Percentiles rank a stretch among this genome's conserved stretches.
Evolutionary conservation across 345 rosid species (phyloP).

Genomic region (Populus nigra): DNA sequence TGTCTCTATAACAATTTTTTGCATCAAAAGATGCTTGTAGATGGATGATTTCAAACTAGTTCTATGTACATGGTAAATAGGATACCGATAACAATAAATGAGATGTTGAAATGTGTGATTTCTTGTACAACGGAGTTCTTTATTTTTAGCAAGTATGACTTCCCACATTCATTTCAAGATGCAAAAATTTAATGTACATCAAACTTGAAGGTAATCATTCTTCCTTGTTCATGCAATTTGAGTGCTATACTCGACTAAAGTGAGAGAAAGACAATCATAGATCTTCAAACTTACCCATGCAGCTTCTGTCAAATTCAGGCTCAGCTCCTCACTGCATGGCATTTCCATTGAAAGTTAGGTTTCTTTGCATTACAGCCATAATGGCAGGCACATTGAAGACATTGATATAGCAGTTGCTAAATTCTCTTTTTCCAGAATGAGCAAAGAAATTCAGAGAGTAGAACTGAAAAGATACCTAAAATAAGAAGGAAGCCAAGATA

Average conservation of each 20-base stretch:
- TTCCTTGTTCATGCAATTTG: not conserved
- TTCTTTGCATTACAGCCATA: not conserved
- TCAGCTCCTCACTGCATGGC: constrained; percentile 78
- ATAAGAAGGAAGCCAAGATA: constrained; percentile 94
- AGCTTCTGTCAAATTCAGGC: constrained; percentile 86
- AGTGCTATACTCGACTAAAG: not conserved
- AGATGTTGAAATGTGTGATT: not conserved
- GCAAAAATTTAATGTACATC: not conserved
- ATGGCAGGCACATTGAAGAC: constrained; percentile 6
- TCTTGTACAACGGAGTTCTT: not conserved
- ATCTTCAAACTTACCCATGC: constrained; percentile 69
- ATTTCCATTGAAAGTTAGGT: constrained; percentile 9
- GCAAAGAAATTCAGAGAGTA: not conserved
- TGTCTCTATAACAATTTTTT: not conserved
- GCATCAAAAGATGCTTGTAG: not conserved
- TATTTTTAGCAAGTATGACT: not conserved
- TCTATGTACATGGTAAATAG: not conserved
- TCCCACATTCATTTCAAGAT: not conserved
- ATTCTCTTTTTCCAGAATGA: not conserved
- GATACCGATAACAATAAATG: not conserved
- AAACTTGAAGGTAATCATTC: not conserved
- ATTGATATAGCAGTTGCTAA: not conserved
- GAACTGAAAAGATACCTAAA: constrained; percentile 52
- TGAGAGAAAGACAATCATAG: not conserved
- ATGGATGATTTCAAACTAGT: not conserved